Conservation (phyloP, 441 rosid species). For the Isatis lusitanica region DNA sequence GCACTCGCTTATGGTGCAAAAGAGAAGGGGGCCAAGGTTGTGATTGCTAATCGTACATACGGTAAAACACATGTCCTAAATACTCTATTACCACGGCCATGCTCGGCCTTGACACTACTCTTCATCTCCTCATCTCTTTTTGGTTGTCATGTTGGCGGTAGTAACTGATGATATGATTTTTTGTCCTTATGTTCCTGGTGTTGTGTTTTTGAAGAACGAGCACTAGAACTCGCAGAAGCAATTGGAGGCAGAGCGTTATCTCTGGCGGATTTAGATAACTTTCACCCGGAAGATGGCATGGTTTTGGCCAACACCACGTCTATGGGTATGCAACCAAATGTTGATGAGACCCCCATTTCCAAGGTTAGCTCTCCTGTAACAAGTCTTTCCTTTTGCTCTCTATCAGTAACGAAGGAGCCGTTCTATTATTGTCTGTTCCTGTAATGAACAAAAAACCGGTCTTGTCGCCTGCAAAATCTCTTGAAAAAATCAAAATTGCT, state of each 20-base stretch:
- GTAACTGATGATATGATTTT: slow-evolving; percentile 16
- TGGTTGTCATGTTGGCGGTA: not conserved
- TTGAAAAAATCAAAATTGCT: not conserved
- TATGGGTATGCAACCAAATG: slow-evolving; percentile 78
- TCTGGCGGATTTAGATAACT: slow-evolving; percentile 50
- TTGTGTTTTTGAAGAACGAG: slow-evolving; percentile 49
- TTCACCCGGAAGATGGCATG: slow-evolving; percentile 67
- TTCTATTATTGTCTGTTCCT: not conserved
- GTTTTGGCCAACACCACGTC: slow-evolving; percentile 71
- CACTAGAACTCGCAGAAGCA: slow-evolving; percentile 54
- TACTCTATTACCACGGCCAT: not conserved
- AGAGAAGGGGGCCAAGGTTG: slow-evolving; percentile 66
- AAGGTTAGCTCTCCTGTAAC: slow-evolving; percentile 43
- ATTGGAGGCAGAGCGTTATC: slow-evolving; percentile 63
- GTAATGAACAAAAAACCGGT: not conserved
- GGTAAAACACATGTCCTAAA: slow-evolving; percentile 40
- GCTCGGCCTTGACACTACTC: not conserved
- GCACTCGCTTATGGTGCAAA: slow-evolving; percentile 83
- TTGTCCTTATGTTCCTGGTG: slow-evolving; percentile 4
- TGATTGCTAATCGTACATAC: slow-evolving; percentile 66
- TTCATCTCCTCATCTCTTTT: not conserved
- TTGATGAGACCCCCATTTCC: slow-evolving; percentile 59
- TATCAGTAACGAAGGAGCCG: not conserved
- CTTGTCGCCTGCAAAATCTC: not conserved
- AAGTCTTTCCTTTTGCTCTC: not conserved